These are phyloP conservation scores for Lolium multiflorum DNA, from an alignment of 176 grass and related monocot species.

Conservation along the genomic window DNA sequence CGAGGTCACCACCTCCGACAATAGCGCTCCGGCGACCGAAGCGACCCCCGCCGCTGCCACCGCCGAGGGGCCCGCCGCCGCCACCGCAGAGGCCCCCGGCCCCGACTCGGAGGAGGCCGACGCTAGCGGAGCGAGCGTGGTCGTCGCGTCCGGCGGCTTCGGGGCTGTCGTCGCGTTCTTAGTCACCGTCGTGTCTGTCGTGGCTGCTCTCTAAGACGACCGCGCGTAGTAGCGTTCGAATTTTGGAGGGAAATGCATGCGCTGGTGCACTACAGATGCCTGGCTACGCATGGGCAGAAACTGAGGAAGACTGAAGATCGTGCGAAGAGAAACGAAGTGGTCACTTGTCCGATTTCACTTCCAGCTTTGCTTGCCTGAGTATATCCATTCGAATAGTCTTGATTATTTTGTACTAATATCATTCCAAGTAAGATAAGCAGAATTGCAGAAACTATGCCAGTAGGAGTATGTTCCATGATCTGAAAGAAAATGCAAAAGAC, in stretches of 20 bases:
- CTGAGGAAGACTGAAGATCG: neutral
- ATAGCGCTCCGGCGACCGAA: neutral
- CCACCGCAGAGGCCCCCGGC: neutral
- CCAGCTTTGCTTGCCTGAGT: neutral
- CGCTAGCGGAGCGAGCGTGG: constrained; percentile 30
- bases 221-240: neutral
- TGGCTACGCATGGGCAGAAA: neutral
- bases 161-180: constrained; percentile 7
- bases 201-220: constrained; percentile 33
- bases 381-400: neutral
- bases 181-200: neutral
- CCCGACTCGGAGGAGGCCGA: neutral
- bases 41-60: neutral
- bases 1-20: neutral
- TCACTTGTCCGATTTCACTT: no score
- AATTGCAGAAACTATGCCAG: neutral
- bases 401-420: neutral
- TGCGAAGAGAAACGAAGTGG: neutral
- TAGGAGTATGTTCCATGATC: neutral
- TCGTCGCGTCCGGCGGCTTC: neutral
- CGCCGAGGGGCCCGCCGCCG: neutral
- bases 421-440: constrained; percentile 1
- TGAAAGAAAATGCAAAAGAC: neutral
- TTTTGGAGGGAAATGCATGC: neutral
- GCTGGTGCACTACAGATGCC: neutral